Conservation (phyloP, 2,329 filamentous ascomycete species). For the Blastomyces parvus region DNA sequence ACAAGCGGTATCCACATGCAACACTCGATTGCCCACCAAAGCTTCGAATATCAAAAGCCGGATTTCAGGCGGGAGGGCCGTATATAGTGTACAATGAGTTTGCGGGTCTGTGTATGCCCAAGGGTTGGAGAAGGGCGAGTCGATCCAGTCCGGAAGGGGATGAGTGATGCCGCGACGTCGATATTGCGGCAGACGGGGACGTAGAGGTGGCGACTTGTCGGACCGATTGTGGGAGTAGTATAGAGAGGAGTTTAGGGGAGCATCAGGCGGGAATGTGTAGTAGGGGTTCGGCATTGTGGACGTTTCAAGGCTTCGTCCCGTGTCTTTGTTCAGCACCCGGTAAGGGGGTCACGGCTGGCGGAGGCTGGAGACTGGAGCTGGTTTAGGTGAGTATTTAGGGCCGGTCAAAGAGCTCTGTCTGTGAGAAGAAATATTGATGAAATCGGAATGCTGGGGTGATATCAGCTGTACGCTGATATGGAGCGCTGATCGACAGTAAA, state of each 20-base stretch:
- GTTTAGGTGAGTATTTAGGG: neutral
- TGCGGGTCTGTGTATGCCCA: conserved; percentile 1
- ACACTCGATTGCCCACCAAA: conserved; percentile 3
- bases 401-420: neutral
- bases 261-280: conserved; percentile 6
- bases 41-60: conserved; percentile 6
- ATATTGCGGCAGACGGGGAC: neutral
- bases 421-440: neutral
- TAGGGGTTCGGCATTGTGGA: conserved; percentile 5
- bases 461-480: neutral
- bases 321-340: neutral
- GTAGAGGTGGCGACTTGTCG: conserved; percentile 1
- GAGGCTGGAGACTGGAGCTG: neutral
- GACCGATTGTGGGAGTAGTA: conserved; percentile 3
- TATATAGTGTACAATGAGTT: neutral
- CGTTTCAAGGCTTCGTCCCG: neutral
- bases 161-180: conserved; percentile 3
- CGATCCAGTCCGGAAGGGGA: conserved; percentile 4
- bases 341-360: neutral
- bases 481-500: neutral
- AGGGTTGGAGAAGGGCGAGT: neutral
- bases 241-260: neutral
- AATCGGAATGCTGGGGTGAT: neutral
- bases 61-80: conserved; percentile 2
- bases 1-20: neutral